These are phyloP conservation scores for Solanum virginianum DNA, from an alignment of 257 asterid species.

Conservation along the genomic window DNA sequence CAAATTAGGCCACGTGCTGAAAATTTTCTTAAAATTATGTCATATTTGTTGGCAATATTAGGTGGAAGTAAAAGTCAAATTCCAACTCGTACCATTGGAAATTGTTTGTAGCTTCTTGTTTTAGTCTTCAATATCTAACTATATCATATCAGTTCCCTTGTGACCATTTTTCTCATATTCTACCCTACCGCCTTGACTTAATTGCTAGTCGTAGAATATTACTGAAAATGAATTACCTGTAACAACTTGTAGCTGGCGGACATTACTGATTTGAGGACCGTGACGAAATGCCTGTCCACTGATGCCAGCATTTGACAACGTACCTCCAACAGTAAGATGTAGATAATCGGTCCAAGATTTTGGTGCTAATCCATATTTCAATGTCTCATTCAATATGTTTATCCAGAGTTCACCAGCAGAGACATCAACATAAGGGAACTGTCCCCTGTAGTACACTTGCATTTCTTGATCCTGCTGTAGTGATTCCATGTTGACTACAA, in stretches of 20 bases:
- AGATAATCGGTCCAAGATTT: conserved; percentile 92
- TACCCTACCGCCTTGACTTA: background rate
- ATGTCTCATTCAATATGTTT: conserved; percentile 48
- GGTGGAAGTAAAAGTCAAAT: background rate
- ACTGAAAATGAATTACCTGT: conserved; percentile 39
- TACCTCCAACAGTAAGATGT: conserved; percentile 85
- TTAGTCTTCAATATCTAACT: background rate
- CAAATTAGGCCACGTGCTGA: background rate
- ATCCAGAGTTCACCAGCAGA: conserved; percentile 87
- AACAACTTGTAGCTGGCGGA: conserved; percentile 75
- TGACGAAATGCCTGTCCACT: conserved; percentile 92
- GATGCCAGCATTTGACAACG: conserved; percentile 82
- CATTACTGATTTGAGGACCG: conserved; percentile 94
- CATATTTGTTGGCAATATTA: background rate
- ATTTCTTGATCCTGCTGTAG: conserved; percentile 26
- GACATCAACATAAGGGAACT: conserved; percentile 52
- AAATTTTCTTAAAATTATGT: background rate
- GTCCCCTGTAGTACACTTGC: conserved; percentile 34
- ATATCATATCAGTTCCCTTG: background rate
- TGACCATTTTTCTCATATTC: background rate
- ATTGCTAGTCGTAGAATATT: background rate
- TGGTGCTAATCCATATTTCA: conserved; percentile 66
- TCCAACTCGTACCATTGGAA: background rate
- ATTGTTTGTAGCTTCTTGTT: background rate
- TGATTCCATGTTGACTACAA: conserved; percentile 67